These are phyloP conservation scores for Allantophomopsis cytisporea DNA, from an alignment of 2,329 filamentous ascomycete species.

Conservation along the genomic window DNA sequence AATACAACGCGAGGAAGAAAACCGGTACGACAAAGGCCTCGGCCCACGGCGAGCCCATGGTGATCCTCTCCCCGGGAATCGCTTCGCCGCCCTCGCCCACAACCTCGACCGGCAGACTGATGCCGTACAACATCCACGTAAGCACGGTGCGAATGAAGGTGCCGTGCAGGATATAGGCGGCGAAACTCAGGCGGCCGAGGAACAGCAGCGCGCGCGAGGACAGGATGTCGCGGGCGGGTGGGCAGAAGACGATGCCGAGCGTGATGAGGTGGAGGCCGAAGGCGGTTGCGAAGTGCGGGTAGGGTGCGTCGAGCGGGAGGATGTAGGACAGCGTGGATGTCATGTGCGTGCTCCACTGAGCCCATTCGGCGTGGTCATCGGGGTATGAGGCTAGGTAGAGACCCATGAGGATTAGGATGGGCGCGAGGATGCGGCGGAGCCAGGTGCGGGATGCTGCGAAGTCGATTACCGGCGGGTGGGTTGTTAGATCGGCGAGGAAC, in stretches of 20 bases:
- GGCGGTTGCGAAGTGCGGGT: conserved; percentile 29
- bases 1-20: too few species aligned
- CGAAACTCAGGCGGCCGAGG: conserved; percentile 44
- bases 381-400: conserved; percentile 42
- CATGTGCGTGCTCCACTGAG: conserved; percentile 32
- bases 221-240: conserved; percentile 31
- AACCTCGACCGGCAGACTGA: conserved; percentile 15
- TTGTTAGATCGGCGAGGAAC: conserved; percentile 40
- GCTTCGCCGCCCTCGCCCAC: too few species aligned
- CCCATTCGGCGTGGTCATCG: conserved; percentile 33
- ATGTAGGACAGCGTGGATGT: conserved; percentile 23
- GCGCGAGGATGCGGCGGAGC: conserved; percentile 22
- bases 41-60: too few species aligned
- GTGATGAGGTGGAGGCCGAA: conserved; percentile 30
- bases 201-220: conserved; percentile 37
- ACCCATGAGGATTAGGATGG: conserved; percentile 30
- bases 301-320: conserved; percentile 27
- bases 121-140: conserved; percentile 40
- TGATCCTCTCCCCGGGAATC: too few species aligned
- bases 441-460: not conserved
- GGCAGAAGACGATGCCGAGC: conserved; percentile 34
- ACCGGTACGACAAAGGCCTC: too few species aligned
- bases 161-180: conserved; percentile 47
- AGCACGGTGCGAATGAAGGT: conserved; percentile 41
- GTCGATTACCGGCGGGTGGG: conserved; percentile 24